Conservation (phyloP, 1,284 basidiomycete genomes). For the Coniophora puteana region DNA sequence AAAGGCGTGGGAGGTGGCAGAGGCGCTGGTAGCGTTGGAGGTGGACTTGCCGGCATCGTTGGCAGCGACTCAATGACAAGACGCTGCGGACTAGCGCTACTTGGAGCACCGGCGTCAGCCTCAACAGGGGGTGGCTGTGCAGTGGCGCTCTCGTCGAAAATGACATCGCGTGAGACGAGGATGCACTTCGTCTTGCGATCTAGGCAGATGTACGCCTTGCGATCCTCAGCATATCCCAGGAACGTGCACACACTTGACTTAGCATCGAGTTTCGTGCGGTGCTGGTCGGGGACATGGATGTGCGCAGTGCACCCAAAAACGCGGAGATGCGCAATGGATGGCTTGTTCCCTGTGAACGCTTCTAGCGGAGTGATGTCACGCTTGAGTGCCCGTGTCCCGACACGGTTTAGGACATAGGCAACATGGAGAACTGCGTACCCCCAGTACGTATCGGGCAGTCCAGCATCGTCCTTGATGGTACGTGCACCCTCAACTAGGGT, state of each 20-base stretch:
- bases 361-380: neutral
- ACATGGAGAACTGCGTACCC: slow-evolving; percentile 19
- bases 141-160: neutral
- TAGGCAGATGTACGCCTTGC: slow-evolving; percentile 1
- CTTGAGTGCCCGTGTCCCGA: slow-evolving; percentile 6
- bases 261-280: slow-evolving; percentile 4
- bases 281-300: neutral
- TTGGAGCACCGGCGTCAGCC: neutral
- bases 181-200: neutral
- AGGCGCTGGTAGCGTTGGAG: too few relatives aligned
- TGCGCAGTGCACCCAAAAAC: too few relatives aligned
- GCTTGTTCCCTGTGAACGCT: slow-evolving; percentile 4
- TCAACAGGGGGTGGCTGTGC: neutral
- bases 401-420: slow-evolving; percentile 24
- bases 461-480: slow-evolving; percentile 17
- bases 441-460: slow-evolving; percentile 23
- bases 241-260: neutral
- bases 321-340: slow-evolving; percentile 1
- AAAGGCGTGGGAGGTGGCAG: too few relatives aligned
- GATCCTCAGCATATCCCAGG: slow-evolving; percentile 1
- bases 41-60: too few relatives aligned
- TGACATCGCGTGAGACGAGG: neutral
- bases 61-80: too few relatives aligned
- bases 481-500: slow-evolving; percentile 16
- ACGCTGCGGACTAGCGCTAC: too few relatives aligned